Evolutionary conservation across 768 basidiomycete genomes (phyloP).

Genomic region (Asterophora lycoperdoides): DNA sequence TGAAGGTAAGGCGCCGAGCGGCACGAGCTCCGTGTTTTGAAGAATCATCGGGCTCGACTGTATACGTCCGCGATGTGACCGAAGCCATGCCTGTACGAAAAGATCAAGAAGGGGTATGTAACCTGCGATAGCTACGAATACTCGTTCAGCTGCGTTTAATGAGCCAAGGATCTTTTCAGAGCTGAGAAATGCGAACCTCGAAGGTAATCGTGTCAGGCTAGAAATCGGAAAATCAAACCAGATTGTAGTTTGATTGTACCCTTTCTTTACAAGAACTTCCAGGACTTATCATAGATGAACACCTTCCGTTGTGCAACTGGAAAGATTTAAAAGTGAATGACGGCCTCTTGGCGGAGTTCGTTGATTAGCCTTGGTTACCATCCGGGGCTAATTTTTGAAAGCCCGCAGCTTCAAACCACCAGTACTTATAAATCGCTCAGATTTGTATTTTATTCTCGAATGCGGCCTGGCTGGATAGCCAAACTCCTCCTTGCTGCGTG

Average conservation of each 20-base stretch:
- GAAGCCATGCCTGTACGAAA: constrained; percentile 15
- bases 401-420: background rate
- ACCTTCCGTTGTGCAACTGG: no score
- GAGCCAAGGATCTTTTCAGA: background rate
- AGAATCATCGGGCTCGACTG: constrained; percentile 31
- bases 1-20: constrained; percentile 59
- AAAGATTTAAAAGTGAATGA: no score
- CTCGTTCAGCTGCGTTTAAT: background rate
- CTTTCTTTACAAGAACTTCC: no score
- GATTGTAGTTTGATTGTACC: background rate
- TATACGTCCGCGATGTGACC: constrained; percentile 35
- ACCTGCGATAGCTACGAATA: no score
- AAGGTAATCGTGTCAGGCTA: background rate
- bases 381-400: background rate
- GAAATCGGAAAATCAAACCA: background rate
- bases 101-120: background rate
- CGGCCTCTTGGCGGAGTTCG: no score
- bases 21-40: constrained; percentile 44
- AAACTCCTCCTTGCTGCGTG: constrained; percentile 11
- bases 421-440: no score
- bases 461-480: constrained; percentile 18
- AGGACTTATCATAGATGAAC: no score
- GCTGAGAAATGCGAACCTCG: background rate
- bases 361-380: background rate
- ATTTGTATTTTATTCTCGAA: constrained; percentile 6